A percentile compares a stretch with the other conserved stretches of the same genome.
phyloP scores from a whole-genome alignment of 108 stramenopile species.

The Pseudonitzschia pungens region DNA sequence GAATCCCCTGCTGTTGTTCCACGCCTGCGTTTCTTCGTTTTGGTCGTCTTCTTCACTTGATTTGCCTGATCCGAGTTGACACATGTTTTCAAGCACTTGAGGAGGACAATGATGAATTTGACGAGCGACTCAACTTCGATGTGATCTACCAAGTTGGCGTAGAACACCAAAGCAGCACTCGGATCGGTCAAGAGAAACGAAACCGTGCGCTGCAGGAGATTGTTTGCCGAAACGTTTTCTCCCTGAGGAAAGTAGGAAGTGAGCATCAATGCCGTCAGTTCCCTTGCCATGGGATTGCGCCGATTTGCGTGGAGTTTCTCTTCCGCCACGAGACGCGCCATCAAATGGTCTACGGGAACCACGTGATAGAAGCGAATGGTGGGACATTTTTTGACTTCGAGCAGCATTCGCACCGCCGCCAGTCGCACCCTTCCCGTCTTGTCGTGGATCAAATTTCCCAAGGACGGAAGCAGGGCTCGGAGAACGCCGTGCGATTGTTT shows the following conservation, averaged over 20 bases:
- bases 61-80: slow-evolving; percentile 43
- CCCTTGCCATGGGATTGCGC: slow-evolving; percentile 59
- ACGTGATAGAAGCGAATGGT: slow-evolving; percentile 94
- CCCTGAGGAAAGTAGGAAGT: slow-evolving; percentile 93
- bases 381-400: slow-evolving; percentile 67
- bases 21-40: slow-evolving; percentile 28
- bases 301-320: slow-evolving; percentile 42
- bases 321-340: slow-evolving; percentile 78
- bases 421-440: slow-evolving; percentile 83
- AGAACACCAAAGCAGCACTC: slow-evolving; percentile 83
- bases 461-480: slow-evolving; percentile 78
- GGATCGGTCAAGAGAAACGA: slow-evolving; percentile 72
- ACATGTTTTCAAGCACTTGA: slow-evolving; percentile 61
- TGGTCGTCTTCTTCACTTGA: slow-evolving; percentile 8
- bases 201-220: slow-evolving; percentile 81
- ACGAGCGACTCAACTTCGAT: slow-evolving; percentile 67
- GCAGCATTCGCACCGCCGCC: slow-evolving; percentile 83
- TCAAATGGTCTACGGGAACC: slow-evolving; percentile 84
- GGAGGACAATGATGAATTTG: slow-evolving; percentile 83
- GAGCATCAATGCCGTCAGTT: slow-evolving; percentile 72
- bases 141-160: slow-evolving; percentile 65
- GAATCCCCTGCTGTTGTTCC: slow-evolving; percentile 26
- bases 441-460: slow-evolving; percentile 92
- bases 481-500: slow-evolving; percentile 86
- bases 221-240: slow-evolving; percentile 47